Evolutionary conservation across 495 filamentous ascomycete species (phyloP).

Genomic region (Penicillium steckii): DNA sequence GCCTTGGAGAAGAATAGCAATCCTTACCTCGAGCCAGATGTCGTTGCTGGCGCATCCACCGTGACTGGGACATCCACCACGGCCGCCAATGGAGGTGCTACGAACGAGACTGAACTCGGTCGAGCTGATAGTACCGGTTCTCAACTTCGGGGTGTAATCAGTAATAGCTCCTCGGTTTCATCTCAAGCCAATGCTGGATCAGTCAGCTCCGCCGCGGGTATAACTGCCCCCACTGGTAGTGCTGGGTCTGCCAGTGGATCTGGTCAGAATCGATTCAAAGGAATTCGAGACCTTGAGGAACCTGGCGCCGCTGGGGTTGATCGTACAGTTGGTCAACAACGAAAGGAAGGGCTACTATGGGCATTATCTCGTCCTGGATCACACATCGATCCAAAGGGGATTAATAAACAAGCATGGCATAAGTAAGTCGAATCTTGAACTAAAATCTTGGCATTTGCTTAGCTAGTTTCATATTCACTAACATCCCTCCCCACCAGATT

Average conservation of each 20-base stretch:
- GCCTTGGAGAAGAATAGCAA: constrained; percentile 86
- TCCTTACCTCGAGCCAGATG: constrained; percentile 74
- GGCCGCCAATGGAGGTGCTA: constrained; percentile 37
- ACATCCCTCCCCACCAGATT: constrained; percentile 56
- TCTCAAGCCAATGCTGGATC: constrained; percentile 42
- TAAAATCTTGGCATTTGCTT: constrained; percentile 10
- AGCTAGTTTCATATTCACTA: not conserved
- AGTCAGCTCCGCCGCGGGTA: constrained; percentile 28
- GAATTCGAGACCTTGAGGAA: constrained; percentile 87
- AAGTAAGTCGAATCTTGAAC: constrained; percentile 74
- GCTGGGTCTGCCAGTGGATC: constrained; percentile 41
- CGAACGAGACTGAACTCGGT: constrained; percentile 63
- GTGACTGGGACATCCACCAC: constrained; percentile 23
- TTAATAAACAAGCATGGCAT: constrained; percentile 98
- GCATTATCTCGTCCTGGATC: constrained; percentile 89
- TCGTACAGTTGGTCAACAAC: constrained; percentile 49
- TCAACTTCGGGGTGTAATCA: constrained; percentile 52
- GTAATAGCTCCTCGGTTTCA: constrained; percentile 47
- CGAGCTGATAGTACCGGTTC: constrained; percentile 72
- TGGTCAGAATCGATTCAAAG: constrained; percentile 70
- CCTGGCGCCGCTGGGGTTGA: constrained; percentile 55
- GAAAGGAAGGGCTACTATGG: constrained; percentile 95
- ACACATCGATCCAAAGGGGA: constrained; percentile 88
- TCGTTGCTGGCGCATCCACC: constrained; percentile 23
- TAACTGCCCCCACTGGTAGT: constrained; percentile 30